phyloP scores from a whole-genome alignment of 148 eudicot genomes.

The Vaccinium macrocarpon region DNA sequence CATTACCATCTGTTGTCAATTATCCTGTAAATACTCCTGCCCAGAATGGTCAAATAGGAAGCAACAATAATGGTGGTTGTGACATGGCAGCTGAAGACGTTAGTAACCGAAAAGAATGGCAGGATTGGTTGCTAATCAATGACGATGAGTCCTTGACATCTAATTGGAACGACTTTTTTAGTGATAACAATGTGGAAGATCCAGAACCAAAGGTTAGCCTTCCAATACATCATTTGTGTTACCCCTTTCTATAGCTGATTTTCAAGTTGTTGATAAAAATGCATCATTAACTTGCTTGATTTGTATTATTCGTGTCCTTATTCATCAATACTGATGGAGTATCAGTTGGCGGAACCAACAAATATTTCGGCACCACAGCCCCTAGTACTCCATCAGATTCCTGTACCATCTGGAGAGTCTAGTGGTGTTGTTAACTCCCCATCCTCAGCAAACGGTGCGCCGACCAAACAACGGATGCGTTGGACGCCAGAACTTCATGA shows the following conservation, averaged over 20 bases:
- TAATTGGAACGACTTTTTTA: conserved; percentile 68
- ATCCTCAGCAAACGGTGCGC: conserved; percentile 43
- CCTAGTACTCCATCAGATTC: conserved; percentile 47
- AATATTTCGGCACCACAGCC: conserved; percentile 30
- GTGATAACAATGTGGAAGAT: conserved; percentile 46
- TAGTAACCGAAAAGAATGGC: conserved; percentile 66
- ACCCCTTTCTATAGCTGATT: not conserved
- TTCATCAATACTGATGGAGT: conserved; percentile 28
- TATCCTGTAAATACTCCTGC: conserved; percentile 26
- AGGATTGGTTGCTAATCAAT: conserved; percentile 83
- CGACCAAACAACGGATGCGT: conserved; percentile 83
- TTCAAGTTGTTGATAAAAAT: not conserved
- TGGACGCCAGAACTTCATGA: conserved; percentile 99
- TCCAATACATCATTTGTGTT: not conserved
- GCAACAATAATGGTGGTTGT: conserved; percentile 37
- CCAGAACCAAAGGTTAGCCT: conserved; percentile 54
- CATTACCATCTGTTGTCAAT: conserved; percentile 38
- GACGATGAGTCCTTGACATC: conserved; percentile 66
- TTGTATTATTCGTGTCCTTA: conserved; percentile 1
- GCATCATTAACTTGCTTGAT: not conserved
- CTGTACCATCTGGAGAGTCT: conserved; percentile 49
- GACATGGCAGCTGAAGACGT: conserved; percentile 46
- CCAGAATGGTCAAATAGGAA: conserved; percentile 38
- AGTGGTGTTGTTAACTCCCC: conserved; percentile 40
- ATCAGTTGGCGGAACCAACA: conserved; percentile 36